A percentile compares a stretch with the other conserved stretches of the same genome.
phyloP scores from a whole-genome alignment of 257 asterid species.

The Ligustrum vulgare region DNA sequence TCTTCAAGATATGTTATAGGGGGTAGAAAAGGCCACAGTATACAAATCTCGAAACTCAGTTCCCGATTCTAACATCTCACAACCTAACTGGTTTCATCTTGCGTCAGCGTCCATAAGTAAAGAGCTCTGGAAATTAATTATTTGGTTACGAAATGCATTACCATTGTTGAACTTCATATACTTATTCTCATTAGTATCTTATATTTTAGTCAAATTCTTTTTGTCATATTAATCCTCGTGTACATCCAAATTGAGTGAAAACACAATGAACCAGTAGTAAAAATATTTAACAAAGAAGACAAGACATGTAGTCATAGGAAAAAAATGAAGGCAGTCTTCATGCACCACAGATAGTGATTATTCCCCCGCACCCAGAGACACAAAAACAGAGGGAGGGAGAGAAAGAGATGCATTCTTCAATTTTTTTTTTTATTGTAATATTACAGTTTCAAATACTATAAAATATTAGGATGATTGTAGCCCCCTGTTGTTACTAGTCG shows the following conservation, averaged over 20 bases:
- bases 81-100: background rate
- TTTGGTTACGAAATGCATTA: background rate
- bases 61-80: background rate
- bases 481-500: conserved; percentile 49
- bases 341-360: background rate
- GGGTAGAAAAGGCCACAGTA: background rate
- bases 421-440: background rate
- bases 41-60: background rate
- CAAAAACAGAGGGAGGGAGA: background rate
- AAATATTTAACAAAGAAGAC: background rate
- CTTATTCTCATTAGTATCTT: background rate
- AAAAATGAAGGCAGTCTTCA: background rate
- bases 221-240: background rate
- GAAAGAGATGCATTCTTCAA: background rate
- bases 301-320: background rate
- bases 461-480: conserved; percentile 48
- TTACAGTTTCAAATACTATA: conserved; percentile 1
- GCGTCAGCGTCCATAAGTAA: background rate
- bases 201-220: background rate
- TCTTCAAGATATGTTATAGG: background rate
- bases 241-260: background rate
- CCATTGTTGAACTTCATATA: background rate
- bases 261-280: background rate
- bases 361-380: background rate
- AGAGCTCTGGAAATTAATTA: background rate